Evolutionary conservation across 164 flowering plant species (phyloP).

Genomic region (Berberis vulgaris): DNA sequence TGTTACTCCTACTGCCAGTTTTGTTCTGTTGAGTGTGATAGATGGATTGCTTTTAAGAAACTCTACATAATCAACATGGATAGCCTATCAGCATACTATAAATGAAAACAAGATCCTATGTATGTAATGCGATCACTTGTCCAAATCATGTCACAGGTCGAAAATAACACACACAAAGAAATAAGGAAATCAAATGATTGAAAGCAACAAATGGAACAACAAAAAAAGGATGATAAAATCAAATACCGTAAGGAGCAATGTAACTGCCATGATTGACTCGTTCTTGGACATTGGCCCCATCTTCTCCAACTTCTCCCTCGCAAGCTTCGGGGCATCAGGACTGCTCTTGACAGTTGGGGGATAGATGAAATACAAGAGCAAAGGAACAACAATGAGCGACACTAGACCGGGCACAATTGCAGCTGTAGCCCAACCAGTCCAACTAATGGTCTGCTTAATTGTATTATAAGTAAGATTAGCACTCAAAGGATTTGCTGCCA

Average conservation of each 20-base stretch:
- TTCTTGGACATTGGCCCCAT: constrained; percentile 89
- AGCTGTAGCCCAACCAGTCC: constrained; percentile 94
- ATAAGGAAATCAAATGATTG: not conserved
- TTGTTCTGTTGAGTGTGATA: too few relatives aligned
- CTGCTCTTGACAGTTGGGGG: constrained; percentile 82
- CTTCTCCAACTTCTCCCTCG: constrained; percentile 71
- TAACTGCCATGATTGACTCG: constrained; percentile 75
- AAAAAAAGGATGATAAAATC: not conserved
- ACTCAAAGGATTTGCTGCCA: constrained; percentile 93
- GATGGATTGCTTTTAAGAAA: too few relatives aligned
- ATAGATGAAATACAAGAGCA: constrained; percentile 65
- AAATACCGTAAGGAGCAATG: constrained; percentile 78
- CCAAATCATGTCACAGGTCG: not conserved
- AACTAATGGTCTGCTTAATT: constrained; percentile 62
- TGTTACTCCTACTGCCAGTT: too few relatives aligned
- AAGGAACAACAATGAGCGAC: constrained; percentile 70
- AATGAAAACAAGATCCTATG: too few relatives aligned
- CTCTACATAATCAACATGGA: too few relatives aligned
- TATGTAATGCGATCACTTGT: too few relatives aligned
- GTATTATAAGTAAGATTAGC: constrained; percentile 59
- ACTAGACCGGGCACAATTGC: constrained; percentile 87
- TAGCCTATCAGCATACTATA: too few relatives aligned
- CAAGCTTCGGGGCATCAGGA: constrained; percentile 90
- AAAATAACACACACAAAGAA: too few relatives aligned
- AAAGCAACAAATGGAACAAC: not conserved